These are phyloP conservation scores for Dothideomycetidae sp. DNA, from an alignment of 2,329 filamentous ascomycete species.

Conservation along the genomic window DNA sequence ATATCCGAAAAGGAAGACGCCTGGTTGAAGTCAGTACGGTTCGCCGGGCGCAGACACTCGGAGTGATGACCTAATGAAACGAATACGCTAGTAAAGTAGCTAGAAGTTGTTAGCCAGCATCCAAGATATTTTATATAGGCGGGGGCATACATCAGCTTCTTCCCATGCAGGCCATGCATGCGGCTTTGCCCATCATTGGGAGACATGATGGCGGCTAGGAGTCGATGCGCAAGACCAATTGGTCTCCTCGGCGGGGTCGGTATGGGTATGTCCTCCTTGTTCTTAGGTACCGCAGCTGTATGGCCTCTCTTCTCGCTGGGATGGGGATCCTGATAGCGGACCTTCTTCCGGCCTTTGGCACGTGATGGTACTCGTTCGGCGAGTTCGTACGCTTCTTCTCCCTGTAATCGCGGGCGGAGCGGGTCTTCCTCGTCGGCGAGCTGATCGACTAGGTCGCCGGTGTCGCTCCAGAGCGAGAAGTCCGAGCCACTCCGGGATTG, in stretches of 20 bases:
- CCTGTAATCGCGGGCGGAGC: conserved; percentile 50
- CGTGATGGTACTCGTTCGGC: conserved; percentile 1
- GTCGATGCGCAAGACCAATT: conserved; percentile 52
- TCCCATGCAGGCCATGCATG: conserved; percentile 87
- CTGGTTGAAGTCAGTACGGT: conserved; percentile 30
- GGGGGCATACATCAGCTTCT: conserved; percentile 76
- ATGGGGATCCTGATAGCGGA: conserved; percentile 23
- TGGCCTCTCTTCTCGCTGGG: conserved; percentile 29
- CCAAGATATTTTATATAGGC: too few relatives aligned
- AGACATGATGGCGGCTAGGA: conserved; percentile 76
- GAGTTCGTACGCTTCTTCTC: conserved; percentile 48
- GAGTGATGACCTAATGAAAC: conserved; percentile 40
- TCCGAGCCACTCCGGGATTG: conserved; percentile 47
- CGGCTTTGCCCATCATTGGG: conserved; percentile 53
- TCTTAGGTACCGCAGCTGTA: conserved; percentile 34
- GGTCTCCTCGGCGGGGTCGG: conserved; percentile 51
- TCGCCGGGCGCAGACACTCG: not conserved
- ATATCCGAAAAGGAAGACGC: conserved; percentile 80
- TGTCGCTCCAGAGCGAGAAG: conserved; percentile 82
- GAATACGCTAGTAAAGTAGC: conserved; percentile 89
- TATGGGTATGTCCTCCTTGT: conserved; percentile 63
- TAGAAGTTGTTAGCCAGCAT: conserved; percentile 33
- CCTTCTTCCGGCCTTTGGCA: conserved; percentile 21
- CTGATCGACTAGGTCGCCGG: conserved; percentile 88
- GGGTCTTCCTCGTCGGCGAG: conserved; percentile 71